Conservation (phyloP, 352 stramenopile genomes). For the Pythium periplocum region DNA sequence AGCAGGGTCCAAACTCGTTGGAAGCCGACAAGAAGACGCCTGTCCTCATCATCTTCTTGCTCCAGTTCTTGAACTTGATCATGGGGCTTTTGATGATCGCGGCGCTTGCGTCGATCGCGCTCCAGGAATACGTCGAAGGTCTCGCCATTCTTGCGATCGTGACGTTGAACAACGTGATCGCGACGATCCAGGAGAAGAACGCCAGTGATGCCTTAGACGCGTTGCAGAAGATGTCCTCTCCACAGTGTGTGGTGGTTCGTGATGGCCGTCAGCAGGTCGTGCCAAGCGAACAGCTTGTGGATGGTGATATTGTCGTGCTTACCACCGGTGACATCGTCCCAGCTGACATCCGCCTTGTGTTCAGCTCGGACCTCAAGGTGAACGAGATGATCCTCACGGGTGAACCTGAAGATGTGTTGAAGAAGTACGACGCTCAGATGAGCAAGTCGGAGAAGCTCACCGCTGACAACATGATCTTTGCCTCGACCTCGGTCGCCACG, state of each 20-base stretch:
- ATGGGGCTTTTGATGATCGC: constrained; percentile 60
- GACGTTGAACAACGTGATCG: constrained; percentile 65
- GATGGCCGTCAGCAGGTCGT: constrained; percentile 42
- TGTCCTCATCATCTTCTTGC: constrained; percentile 54
- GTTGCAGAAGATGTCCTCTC: constrained; percentile 66
- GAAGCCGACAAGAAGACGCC: constrained; percentile 52
- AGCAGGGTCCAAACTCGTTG: constrained; percentile 43
- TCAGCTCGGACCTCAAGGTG: constrained; percentile 79
- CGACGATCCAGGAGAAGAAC: constrained; percentile 61
- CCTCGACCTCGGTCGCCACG: constrained; percentile 69
- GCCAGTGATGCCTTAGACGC: constrained; percentile 67
- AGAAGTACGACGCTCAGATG: constrained; percentile 51
- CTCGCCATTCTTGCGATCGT: constrained; percentile 70
- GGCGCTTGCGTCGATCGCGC: constrained; percentile 49
- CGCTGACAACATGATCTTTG: constrained; percentile 90
- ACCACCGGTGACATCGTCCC: constrained; percentile 92
- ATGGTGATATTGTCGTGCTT: constrained; percentile 80
- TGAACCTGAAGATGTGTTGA: constrained; percentile 82
- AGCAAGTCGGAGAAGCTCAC: constrained; percentile 52
- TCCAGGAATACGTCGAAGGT: constrained; percentile 68
- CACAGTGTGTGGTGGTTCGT: constrained; percentile 52
- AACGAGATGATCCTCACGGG: constrained; percentile 95
- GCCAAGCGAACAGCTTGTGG: constrained; percentile 54
- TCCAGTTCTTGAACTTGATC: constrained; percentile 79
- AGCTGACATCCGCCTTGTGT: constrained; percentile 86